A percentile compares a stretch with the other conserved stretches of the same genome.
These are phyloP conservation scores for Paralagenidium karlingii DNA, from an alignment of 352 stramenopile species.

Conservation along the genomic window DNA sequence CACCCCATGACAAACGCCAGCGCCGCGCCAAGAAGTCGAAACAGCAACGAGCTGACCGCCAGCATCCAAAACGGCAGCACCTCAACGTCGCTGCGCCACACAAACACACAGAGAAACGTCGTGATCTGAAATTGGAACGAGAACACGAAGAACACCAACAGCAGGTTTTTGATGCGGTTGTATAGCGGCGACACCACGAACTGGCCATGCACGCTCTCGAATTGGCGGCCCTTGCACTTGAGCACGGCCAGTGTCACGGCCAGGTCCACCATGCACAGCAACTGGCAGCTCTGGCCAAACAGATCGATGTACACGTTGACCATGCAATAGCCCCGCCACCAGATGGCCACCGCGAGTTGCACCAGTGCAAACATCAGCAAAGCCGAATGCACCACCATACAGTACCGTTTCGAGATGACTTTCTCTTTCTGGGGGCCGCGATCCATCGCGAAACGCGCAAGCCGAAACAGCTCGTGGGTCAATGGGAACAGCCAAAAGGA, in stretches of 20 bases:
- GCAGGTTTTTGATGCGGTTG: constrained; percentile 38
- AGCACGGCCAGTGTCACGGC: constrained; percentile 16
- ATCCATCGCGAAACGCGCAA: constrained; percentile 26
- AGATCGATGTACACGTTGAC: background rate
- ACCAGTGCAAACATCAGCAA: background rate
- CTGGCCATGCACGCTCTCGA: constrained; percentile 25
- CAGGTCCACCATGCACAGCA: constrained; percentile 2
- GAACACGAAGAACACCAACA: too few species aligned
- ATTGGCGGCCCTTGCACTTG: constrained; percentile 29
- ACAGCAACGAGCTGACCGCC: constrained; percentile 29
- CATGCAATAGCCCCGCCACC: constrained; percentile 18
- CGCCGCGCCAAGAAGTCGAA: constrained; percentile 20
- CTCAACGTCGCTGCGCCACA: constrained; percentile 17
- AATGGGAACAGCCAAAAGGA: constrained; percentile 37
- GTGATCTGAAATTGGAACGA: constrained; percentile 30
- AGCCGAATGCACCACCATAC: constrained; percentile 9
- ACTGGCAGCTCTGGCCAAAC: background rate
- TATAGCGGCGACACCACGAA: constrained; percentile 40
- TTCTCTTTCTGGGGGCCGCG: constrained; percentile 14
- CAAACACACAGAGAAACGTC: constrained; percentile 21
- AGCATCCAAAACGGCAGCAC: constrained; percentile 36
- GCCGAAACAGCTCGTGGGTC: constrained; percentile 21
- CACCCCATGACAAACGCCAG: constrained; percentile 27
- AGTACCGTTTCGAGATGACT: constrained; percentile 11
- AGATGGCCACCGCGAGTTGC: constrained; percentile 13